Base-by-base conservation (phyloP, 768 basidiomycete genomes). In the Lactarius psammicola region DNA sequence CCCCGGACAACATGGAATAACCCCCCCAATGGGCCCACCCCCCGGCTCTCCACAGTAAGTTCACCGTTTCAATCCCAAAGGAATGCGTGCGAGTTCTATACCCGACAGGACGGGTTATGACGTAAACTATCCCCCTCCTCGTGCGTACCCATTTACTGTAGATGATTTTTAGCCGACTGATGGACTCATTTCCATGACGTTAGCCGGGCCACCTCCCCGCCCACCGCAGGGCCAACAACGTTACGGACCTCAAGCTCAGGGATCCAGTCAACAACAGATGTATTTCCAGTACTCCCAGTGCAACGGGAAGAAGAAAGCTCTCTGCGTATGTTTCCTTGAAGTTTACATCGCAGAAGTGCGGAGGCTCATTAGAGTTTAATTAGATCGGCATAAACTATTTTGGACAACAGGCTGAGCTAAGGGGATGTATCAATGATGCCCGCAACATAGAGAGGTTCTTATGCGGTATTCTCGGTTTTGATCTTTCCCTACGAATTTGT, bases 341-440 rank as follows among this genome's bases (percentile, higher is more conserved):
- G 20, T 56, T n/a, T 23, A 20, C 33, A 13, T 42, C 44, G 38
- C 9, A 54, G 15, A 23, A 20, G 33, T 30, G n/a, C n/a, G 46
- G 20, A 44, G n/a, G 20, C 42, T 66, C n/a, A 65, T 40, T 54
- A 11, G 56, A 0, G 30, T 56, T 56, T 17, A 15, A 28, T 23
- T 62, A 82, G 82, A 84, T 86, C 71, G 84, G 85, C 0, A 83
- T 85, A 72, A 81, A 81, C 72, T 86, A 86, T 72, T 69, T 77
- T 33, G 80, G 84, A 0, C 75, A 79, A 17, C 69, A 71, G 18
- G 75, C 71, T 15, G 80, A 78, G 60, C 73, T 86, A 26, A 73
- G 74, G 30, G 85, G 85, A 4, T 87, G 86, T 69, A 84, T 85
- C 73, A 87, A 86, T 70, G 86, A 87, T 66, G 85, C 82, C 0